phyloP scores from a whole-genome alignment of 2,329 filamentous ascomycete species.

The Colletotrichum shisoi region DNA sequence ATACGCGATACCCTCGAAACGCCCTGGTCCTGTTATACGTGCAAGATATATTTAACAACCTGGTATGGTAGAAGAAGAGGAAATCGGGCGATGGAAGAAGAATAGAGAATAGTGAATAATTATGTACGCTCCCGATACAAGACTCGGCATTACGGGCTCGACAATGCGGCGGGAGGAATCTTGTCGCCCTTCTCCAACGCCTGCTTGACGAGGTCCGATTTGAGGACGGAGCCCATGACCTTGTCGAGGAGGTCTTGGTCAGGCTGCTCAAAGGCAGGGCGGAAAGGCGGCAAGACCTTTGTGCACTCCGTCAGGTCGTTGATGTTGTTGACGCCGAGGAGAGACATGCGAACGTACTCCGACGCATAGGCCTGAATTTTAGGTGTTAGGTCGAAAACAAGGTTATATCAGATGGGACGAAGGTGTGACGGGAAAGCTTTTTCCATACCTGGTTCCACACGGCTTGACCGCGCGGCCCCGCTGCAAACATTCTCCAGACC shows the following conservation, averaged over 20 bases:
- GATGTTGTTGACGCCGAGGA: slow-evolving; percentile 65
- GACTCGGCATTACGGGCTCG: not conserved
- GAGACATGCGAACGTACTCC: slow-evolving; percentile 62
- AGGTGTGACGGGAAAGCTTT: slow-evolving; percentile 38
- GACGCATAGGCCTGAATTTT: slow-evolving; percentile 56
- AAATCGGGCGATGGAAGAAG: not conserved
- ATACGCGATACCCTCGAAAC: not conserved
- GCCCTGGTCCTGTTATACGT: slow-evolving; percentile 13
- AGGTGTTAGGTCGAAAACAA: slow-evolving; percentile 5
- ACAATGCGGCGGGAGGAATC: slow-evolving; percentile 29
- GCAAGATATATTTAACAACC: slow-evolving; percentile 7
- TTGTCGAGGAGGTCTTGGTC: slow-evolving; percentile 28
- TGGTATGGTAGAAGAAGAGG: not conserved
- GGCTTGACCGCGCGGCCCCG: slow-evolving; percentile 45
- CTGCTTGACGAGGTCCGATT: slow-evolving; percentile 18
- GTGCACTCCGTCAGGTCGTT: slow-evolving; percentile 65
- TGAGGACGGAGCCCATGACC: slow-evolving; percentile 27
- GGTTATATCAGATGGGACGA: slow-evolving; percentile 9
- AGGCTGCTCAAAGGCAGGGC: slow-evolving; percentile 36
- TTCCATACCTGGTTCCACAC: slow-evolving; percentile 52
- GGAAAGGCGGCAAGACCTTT: slow-evolving; percentile 55
- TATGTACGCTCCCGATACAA: not conserved
- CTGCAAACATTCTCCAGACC: slow-evolving; percentile 52
- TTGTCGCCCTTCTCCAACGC: slow-evolving; percentile 37
- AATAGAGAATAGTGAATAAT: not conserved